These are phyloP conservation scores for Sporormia fimetaria DNA, from an alignment of 495 filamentous ascomycete species.

Conservation along the genomic window DNA sequence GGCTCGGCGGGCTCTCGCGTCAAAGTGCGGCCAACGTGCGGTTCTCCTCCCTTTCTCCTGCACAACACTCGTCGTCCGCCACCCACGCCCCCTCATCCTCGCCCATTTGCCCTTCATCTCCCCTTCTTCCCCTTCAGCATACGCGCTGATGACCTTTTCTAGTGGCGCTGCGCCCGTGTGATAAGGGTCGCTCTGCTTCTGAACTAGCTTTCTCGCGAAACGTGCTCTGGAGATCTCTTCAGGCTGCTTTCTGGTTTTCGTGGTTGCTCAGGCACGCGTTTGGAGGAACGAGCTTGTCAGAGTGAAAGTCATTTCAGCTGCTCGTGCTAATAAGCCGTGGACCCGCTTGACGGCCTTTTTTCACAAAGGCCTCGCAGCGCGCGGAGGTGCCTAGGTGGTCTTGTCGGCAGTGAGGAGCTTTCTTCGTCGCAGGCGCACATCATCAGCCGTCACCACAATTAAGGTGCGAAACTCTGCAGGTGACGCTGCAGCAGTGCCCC, in stretches of 20 bases:
- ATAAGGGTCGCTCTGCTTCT: constrained; percentile 12
- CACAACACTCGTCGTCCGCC: constrained; percentile 11
- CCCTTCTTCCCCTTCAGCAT: no score
- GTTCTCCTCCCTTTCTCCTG: constrained; percentile 13
- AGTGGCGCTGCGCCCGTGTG: constrained; percentile 16
- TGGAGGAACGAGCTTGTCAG: constrained; percentile 3
- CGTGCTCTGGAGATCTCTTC: constrained; percentile 8
- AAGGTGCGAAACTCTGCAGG: constrained; percentile 18
- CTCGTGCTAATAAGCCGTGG: constrained; percentile 13
- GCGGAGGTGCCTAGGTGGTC: constrained; percentile 1
- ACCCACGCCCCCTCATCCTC: constrained; percentile 1
- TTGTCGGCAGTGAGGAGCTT: no score
- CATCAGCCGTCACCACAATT: no score
- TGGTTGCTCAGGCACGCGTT: constrained; percentile 2
- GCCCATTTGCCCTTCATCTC: constrained; percentile 5
- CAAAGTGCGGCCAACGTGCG: no score
- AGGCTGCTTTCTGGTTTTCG: constrained; percentile 7
- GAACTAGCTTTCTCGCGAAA: constrained; percentile 8
- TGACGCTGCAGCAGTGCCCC: constrained; percentile 16
- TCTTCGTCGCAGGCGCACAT: no score
- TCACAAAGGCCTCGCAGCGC: constrained; percentile 2
- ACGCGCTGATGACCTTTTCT: constrained; percentile 19
- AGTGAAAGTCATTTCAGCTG: constrained; percentile 13
- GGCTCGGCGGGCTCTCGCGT: constrained; percentile 3
- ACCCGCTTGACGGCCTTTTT: constrained; percentile 9